Evolutionary conservation across 2,329 filamentous ascomycete genomes (phyloP).

Genomic region (Calonectria hongkongensis): DNA sequence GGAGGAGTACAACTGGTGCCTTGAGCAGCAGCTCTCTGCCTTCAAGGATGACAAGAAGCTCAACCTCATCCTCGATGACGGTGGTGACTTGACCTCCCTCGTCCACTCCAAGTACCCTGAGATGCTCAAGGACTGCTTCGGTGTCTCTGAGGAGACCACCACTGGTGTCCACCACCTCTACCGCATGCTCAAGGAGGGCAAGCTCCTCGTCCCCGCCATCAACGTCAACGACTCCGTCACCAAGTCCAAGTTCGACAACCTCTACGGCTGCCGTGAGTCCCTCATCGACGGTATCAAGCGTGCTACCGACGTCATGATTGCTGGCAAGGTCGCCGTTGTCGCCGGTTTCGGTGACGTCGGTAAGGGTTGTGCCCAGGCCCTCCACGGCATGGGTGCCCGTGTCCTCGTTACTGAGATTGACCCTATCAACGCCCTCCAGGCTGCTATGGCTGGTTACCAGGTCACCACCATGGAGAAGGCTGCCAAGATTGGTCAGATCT

Average conservation of each 20-base stretch:
- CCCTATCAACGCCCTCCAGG: constrained; percentile 99
- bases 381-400: constrained; percentile 97
- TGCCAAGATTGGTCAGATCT: constrained; percentile 92
- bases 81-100: constrained; percentile 96
- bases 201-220: constrained; percentile 94
- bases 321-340: constrained; percentile 98
- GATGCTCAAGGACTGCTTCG: constrained; percentile 98
- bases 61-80: constrained; percentile 99
- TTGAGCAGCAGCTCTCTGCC: constrained; percentile 96
- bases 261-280: constrained; percentile 99
- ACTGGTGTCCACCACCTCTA: constrained; percentile 99
- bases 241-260: constrained; percentile 99
- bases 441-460: constrained; percentile 97
- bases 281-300: constrained; percentile 99
- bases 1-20: constrained; percentile 99
- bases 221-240: constrained; percentile 99
- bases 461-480: constrained; percentile 99
- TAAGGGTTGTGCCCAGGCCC: constrained; percentile 97
- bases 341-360: constrained; percentile 99
- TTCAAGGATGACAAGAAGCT: constrained; percentile 98
- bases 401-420: constrained; percentile 98
- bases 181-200: constrained; percentile 94
- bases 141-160: constrained; percentile 99
- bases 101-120: constrained; percentile 99
- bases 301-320: constrained; percentile 99